A percentile compares a stretch with the other conserved stretches of the same genome.
These are phyloP conservation scores for Phyllostachys edulis DNA, from an alignment of 176 grass and related monocot species.

Conservation along the genomic window DNA sequence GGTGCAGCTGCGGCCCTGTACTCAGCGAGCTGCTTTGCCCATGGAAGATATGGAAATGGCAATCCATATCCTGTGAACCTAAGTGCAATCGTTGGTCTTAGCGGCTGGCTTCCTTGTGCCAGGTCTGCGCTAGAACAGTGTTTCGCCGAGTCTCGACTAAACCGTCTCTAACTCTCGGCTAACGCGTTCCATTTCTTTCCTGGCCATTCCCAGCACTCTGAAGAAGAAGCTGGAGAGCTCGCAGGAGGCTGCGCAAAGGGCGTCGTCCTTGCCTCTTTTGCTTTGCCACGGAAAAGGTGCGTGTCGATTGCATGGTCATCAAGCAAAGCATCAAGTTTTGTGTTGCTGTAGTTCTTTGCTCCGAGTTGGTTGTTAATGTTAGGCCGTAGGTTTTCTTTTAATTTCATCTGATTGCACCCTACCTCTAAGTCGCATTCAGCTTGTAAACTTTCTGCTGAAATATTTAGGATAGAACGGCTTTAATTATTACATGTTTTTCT, in stretches of 20 bases:
- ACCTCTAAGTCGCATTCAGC: neutral
- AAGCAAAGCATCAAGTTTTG: neutral
- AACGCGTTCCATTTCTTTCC: neutral
- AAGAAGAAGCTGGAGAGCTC: conserved; percentile 84
- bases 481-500: neutral
- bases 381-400: too few species aligned
- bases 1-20: conserved; percentile 84
- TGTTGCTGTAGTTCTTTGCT: neutral
- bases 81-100: conserved; percentile 72
- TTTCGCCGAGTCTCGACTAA: neutral
- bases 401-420: neutral
- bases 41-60: conserved; percentile 90
- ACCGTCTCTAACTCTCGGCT: neutral
- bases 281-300: conserved; percentile 96
- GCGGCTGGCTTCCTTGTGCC: conserved; percentile 94
- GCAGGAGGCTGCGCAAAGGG: conserved; percentile 64
- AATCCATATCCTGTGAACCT: conserved; percentile 80
- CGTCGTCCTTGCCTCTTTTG: conserved; percentile 81
- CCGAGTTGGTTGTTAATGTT: neutral
- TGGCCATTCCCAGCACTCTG: conserved; percentile 52
- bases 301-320: neutral
- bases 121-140: conserved; percentile 47
- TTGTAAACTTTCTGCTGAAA: neutral
- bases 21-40: conserved; percentile 77
- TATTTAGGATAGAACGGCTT: neutral